Percentiles rank a stretch among this genome's conserved stretches.
Conservation (phyloP, 805 yeast species). For the Lachancea cidri region DNA sequence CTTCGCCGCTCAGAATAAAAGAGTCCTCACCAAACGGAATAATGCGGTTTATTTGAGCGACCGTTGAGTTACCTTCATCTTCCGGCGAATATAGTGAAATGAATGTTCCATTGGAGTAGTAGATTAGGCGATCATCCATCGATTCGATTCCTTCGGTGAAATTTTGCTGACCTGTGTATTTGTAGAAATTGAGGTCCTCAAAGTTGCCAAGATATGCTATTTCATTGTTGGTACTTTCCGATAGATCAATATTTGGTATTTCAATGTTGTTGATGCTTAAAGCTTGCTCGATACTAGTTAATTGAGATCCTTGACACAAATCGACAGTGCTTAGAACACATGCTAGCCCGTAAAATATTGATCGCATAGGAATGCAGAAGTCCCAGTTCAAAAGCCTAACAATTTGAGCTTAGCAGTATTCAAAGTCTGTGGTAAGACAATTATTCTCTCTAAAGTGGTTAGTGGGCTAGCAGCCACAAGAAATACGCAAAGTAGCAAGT, state of each 20-base stretch:
- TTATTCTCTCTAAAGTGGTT: too few species aligned
- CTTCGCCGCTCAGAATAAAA: constrained; percentile 33
- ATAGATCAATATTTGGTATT: constrained; percentile 14
- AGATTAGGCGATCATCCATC: constrained; percentile 16
- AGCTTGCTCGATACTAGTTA: constrained; percentile 15
- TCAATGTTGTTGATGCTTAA: constrained; percentile 11
- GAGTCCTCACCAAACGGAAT: constrained; percentile 30
- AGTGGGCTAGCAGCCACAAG: too few species aligned
- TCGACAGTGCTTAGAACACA: not conserved
- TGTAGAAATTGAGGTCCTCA: constrained; percentile 19
- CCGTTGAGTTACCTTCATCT: constrained; percentile 12
- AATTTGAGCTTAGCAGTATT: not conserved
- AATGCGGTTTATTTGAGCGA: constrained; percentile 16
- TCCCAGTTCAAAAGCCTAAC: not conserved
- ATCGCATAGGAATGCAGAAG: not conserved
- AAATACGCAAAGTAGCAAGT: too few species aligned
- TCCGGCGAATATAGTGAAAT: constrained; percentile 13
- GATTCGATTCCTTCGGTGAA: constrained; percentile 19
- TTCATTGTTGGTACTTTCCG: constrained; percentile 10
- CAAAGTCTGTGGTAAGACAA: not conserved
- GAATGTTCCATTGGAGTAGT: constrained; percentile 25
- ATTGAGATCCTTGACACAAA: constrained; percentile 15
- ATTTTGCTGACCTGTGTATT: constrained; percentile 30
- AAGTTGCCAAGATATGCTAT: constrained; percentile 23
- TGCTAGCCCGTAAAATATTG: not conserved